These are phyloP conservation scores for Fulvia fulva DNA, from an alignment of 2,329 filamentous ascomycete species.

Conservation along the genomic window DNA sequence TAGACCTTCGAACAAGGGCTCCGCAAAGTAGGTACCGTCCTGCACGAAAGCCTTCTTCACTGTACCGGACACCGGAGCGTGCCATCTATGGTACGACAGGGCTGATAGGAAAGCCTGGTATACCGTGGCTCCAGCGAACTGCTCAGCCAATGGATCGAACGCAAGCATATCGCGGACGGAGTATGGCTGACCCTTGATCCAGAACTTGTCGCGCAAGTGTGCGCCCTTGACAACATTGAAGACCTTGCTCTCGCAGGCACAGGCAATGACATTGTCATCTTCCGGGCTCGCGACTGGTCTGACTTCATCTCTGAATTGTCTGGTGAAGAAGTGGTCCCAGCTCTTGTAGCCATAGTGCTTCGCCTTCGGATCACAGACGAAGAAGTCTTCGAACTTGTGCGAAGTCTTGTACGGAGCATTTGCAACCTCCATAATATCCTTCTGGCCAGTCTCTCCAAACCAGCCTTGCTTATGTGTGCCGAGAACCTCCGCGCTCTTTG, in stretches of 20 bases:
- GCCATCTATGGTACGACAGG: slow-evolving; percentile 69
- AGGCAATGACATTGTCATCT: slow-evolving; percentile 55
- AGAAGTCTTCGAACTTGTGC: slow-evolving; percentile 50
- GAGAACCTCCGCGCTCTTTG: slow-evolving; percentile 38
- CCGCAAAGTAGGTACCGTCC: slow-evolving; percentile 66
- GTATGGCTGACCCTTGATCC: slow-evolving; percentile 67
- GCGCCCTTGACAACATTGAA: slow-evolving; percentile 52
- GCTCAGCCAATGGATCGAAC: slow-evolving; percentile 48
- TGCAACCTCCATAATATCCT: slow-evolving; percentile 35
- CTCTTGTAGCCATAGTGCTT: slow-evolving; percentile 59
- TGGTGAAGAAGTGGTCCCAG: slow-evolving; percentile 70
- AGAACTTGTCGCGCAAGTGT: slow-evolving; percentile 59
- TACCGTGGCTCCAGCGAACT: slow-evolving; percentile 61
- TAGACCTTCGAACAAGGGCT: slow-evolving; percentile 52
- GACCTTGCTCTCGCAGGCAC: slow-evolving; percentile 61
- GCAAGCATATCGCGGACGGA: slow-evolving; percentile 49
- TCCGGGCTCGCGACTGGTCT: slow-evolving; percentile 57
- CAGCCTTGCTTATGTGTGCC: slow-evolving; percentile 36
- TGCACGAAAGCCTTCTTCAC: slow-evolving; percentile 56
- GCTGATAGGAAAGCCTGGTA: slow-evolving; percentile 69
- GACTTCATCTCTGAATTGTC: slow-evolving; percentile 51
- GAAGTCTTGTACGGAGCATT: slow-evolving; percentile 28
- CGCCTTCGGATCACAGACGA: slow-evolving; percentile 54
- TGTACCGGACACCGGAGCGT: slow-evolving; percentile 62
- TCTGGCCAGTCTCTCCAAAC: slow-evolving; percentile 39